These are phyloP conservation scores for Plasmodium falciparum DNA, from an alignment of 169 alveolate species.

Conservation along the genomic window DNA sequence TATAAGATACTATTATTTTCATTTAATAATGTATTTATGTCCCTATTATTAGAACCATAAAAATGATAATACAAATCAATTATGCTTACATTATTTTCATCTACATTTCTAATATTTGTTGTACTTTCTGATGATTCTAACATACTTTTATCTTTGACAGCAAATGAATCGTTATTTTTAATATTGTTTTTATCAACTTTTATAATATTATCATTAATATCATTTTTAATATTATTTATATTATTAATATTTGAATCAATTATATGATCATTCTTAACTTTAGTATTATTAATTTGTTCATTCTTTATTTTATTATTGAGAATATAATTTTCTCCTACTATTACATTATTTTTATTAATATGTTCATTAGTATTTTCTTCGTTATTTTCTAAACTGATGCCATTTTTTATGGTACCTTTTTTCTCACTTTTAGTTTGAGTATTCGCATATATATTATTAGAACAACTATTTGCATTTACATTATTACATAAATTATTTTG, in stretches of 20 bases:
- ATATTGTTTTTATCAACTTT: not conserved
- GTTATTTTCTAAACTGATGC: too few relatives aligned
- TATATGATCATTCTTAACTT: not conserved
- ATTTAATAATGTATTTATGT: constrained; percentile 27
- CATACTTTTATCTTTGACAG: constrained; percentile 60
- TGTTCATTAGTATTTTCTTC: too few relatives aligned
- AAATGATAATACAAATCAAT: constrained; percentile 73
- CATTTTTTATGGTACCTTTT: not conserved
- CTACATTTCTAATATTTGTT: not conserved
- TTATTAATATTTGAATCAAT: not conserved
- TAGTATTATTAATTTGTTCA: too few relatives aligned
- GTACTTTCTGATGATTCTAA: constrained; percentile 17
- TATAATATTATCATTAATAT: not conserved
- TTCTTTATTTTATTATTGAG: too few relatives aligned
- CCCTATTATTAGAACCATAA: constrained; percentile 49
- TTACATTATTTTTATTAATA: too few relatives aligned
- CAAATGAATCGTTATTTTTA: constrained; percentile 7
- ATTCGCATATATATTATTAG: not conserved
- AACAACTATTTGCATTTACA: constrained; percentile 23
- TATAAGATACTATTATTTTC: constrained; percentile 68
- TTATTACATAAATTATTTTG: not conserved
- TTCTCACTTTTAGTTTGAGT: constrained; percentile 3
- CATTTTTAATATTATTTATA: constrained; percentile 4
- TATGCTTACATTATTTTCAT: constrained; percentile 46
- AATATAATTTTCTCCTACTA: too few relatives aligned